Evolutionary conservation across 164 flowering plant species (phyloP).

Genomic region (Piper betle): DNA sequence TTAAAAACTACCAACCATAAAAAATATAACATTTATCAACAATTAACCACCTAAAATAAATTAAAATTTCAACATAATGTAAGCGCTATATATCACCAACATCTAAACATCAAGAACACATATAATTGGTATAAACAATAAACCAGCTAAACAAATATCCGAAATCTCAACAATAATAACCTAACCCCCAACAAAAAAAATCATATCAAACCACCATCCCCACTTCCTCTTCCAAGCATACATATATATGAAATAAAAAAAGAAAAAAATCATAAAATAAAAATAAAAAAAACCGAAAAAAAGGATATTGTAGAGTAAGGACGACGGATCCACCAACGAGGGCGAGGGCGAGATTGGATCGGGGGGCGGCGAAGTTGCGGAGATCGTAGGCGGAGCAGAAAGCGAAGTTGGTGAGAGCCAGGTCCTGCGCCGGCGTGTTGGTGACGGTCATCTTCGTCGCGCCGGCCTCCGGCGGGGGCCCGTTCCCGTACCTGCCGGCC

Average conservation of each 20-base stretch:
- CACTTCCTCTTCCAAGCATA: no score
- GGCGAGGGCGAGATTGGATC: conserved; percentile 38
- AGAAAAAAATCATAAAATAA: neutral
- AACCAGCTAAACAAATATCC: no score
- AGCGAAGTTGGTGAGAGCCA: conserved; percentile 41
- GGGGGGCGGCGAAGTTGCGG: conserved; percentile 36
- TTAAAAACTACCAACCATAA: no score
- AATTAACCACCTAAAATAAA: no score
- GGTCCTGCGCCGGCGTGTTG: conserved; percentile 65
- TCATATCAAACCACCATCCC: no score
- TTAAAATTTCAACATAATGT: no score
- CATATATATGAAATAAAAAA: neutral
- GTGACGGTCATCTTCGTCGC: conserved; percentile 30
- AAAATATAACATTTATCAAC: no score
- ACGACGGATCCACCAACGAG: conserved; percentile 45
- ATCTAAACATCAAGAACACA: no score
- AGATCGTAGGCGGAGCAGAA: conserved; percentile 60
- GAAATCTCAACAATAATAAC: no score
- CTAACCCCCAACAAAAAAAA: no score
- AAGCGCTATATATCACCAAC: no score
- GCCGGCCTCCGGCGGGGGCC: conserved; percentile 7
- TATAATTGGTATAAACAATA: no score
- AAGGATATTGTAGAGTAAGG: conserved; percentile 83
- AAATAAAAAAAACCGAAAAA: conserved; percentile 1
- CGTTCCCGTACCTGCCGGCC: conserved; percentile 26